Evolutionary conservation across 768 basidiomycete genomes (phyloP).

Genomic region (Lentinus tigrinus): DNA sequence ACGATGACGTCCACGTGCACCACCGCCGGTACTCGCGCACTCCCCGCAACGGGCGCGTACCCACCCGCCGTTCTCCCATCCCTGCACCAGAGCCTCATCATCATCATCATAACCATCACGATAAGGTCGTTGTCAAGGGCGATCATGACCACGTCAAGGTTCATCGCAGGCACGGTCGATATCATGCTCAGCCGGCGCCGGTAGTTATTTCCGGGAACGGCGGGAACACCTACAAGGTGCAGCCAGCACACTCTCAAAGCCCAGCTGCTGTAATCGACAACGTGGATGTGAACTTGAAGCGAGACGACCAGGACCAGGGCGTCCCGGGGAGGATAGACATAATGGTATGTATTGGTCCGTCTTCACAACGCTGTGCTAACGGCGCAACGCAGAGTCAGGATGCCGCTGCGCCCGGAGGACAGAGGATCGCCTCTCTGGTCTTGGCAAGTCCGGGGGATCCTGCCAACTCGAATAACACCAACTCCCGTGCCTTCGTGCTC

Average conservation of each 20-base stretch:
- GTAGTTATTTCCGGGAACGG: slow-evolving; percentile 6
- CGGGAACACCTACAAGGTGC: not conserved
- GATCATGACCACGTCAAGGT: slow-evolving; percentile 13
- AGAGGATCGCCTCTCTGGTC: slow-evolving; percentile 41
- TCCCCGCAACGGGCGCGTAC: slow-evolving; percentile 14
- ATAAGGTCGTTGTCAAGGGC: slow-evolving; percentile 20
- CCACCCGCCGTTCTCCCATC: slow-evolving; percentile 15
- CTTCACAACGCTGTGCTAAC: not conserved
- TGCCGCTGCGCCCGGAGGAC: slow-evolving; percentile 25
- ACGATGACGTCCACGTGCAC: slow-evolving; percentile 24
- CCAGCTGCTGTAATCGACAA: not conserved
- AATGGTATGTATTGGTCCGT: slow-evolving; percentile 37
- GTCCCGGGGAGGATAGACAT: slow-evolving; percentile 48
- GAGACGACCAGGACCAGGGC: slow-evolving; percentile 13
- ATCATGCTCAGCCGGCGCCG: not conserved
- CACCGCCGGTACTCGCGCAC: not conserved
- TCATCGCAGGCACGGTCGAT: not conserved
- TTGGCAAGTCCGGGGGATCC: slow-evolving; percentile 21
- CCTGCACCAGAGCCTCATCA: not conserved
- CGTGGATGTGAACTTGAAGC: slow-evolving; percentile 1
- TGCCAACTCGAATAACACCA: not conserved
- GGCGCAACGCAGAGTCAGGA: slow-evolving; percentile 31
- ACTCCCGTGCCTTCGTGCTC: slow-evolving; percentile 25
- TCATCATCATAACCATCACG: slow-evolving; percentile 18
- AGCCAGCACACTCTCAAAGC: not conserved